phyloP scores from a whole-genome alignment of 2,329 filamentous ascomycete species.

The Paraconiothyrium sp. region DNA sequence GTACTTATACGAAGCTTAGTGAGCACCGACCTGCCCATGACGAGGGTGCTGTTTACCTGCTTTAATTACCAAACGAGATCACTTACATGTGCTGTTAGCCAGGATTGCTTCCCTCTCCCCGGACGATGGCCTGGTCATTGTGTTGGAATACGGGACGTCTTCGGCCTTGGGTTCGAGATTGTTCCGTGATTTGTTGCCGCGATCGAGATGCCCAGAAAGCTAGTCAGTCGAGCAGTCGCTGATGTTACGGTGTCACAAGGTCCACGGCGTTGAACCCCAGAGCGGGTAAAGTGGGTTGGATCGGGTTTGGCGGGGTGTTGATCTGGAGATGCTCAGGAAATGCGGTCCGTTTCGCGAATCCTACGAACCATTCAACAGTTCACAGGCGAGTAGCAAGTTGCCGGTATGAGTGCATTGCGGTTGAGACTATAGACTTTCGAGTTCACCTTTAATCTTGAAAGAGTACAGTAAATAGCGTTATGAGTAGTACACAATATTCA shows the following conservation, averaged over 20 bases:
- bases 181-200: constrained; percentile 8
- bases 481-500: not conserved
- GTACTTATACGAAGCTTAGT: constrained; percentile 29
- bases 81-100: constrained; percentile 26
- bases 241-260: constrained; percentile 19
- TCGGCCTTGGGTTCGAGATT: not conserved
- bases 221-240: constrained; percentile 4
- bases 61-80: constrained; percentile 22
- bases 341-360: constrained; percentile 19
- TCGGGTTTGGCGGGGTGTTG: constrained; percentile 16
- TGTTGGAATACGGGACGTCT: not conserved
- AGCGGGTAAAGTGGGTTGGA: constrained; percentile 23
- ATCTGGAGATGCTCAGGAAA: constrained; percentile 18
- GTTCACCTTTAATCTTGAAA: not conserved
- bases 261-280: constrained; percentile 8
- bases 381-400: not conserved
- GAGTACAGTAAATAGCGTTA: not conserved
- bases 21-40: constrained; percentile 15
- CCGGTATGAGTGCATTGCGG: not conserved
- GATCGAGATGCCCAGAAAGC: not conserved
- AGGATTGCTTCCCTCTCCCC: constrained; percentile 25
- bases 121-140: constrained; percentile 20
- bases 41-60: constrained; percentile 12
- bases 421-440: not conserved
- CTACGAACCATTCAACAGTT: not conserved